These are phyloP conservation scores for Deinandra increscens DNA, from an alignment of 129 eudicot species.

Conservation along the genomic window DNA sequence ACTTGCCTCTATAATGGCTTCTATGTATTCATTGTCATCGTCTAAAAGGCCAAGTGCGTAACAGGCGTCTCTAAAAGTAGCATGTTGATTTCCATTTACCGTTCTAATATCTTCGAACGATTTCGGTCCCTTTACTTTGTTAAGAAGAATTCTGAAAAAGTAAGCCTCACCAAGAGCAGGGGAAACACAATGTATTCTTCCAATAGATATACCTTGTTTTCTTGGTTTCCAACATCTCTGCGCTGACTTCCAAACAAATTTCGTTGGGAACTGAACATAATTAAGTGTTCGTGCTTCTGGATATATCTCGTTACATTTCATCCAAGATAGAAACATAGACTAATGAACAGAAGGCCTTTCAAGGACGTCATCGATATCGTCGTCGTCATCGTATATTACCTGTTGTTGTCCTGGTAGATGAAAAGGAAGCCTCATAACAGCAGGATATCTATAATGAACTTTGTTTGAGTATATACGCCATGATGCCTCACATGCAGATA, in stretches of 20 bases:
- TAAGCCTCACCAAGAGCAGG: background rate
- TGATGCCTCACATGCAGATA: background rate
- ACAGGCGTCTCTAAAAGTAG: background rate
- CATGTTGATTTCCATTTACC: background rate
- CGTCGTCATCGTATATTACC: background rate
- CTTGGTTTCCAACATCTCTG: background rate
- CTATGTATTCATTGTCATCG: background rate
- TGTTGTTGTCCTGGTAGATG: background rate
- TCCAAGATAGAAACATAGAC: background rate
- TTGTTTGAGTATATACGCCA: background rate
- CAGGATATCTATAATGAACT: background rate
- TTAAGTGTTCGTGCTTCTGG: too few relatives aligned
- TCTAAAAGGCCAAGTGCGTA: background rate
- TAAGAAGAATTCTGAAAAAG: background rate
- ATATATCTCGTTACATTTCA: too few relatives aligned
- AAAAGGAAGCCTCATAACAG: background rate
- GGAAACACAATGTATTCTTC: background rate
- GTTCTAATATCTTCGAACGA: background rate
- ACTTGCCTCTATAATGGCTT: background rate
- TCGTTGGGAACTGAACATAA: too few relatives aligned
- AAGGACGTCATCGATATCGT: background rate
- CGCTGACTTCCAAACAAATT: too few relatives aligned
- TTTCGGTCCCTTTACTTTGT: background rate
- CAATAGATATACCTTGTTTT: too few relatives aligned
- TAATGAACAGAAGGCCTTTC: background rate